A percentile compares a stretch with the other conserved stretches of the same genome.
These are phyloP conservation scores for Colletotrichum kahawae DNA, from an alignment of 2,329 filamentous ascomycete species.

Conservation along the genomic window DNA sequence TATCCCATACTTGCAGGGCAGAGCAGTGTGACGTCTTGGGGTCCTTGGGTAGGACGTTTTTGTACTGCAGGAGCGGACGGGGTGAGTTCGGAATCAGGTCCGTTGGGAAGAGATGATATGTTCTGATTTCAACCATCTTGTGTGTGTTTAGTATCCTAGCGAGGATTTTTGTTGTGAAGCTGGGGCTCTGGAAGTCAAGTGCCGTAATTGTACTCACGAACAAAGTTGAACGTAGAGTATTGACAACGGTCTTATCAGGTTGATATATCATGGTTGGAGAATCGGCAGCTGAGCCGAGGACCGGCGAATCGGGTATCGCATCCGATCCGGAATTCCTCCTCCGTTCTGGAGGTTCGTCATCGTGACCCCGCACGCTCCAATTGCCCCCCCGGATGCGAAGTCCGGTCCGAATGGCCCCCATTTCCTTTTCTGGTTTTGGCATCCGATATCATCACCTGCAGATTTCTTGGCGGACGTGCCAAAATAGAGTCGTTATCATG, in stretches of 20 bases:
- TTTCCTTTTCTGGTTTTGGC: neutral
- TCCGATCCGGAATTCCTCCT: neutral
- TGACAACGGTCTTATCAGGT: neutral
- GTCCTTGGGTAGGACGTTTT: conserved; percentile 36
- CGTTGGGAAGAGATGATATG: conserved; percentile 47
- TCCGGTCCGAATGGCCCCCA: neutral
- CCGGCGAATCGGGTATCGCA: neutral
- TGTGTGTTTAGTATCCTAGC: neutral
- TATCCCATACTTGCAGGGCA: conserved; percentile 41
- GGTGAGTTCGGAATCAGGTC: conserved; percentile 55
- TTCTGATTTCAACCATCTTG: conserved; percentile 36
- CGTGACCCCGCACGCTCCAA: neutral
- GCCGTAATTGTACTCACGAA: fast-evolving
- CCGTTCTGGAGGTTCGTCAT: neutral
- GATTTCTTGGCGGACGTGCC: neutral
- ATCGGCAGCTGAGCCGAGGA: neutral
- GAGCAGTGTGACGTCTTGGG: conserved; percentile 25
- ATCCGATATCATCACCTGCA: neutral
- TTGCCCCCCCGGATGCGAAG: neutral
- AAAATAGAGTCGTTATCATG: neutral
- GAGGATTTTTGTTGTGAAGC: fast-evolving
- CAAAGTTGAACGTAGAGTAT: fast-evolving
- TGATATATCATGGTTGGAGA: neutral
- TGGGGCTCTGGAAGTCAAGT: neutral
- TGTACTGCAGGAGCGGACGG: conserved; percentile 58